A percentile compares a stretch with the other conserved stretches of the same genome.
Conservation (phyloP, 805 yeast species). For the Pichia cabralensis region DNA sequence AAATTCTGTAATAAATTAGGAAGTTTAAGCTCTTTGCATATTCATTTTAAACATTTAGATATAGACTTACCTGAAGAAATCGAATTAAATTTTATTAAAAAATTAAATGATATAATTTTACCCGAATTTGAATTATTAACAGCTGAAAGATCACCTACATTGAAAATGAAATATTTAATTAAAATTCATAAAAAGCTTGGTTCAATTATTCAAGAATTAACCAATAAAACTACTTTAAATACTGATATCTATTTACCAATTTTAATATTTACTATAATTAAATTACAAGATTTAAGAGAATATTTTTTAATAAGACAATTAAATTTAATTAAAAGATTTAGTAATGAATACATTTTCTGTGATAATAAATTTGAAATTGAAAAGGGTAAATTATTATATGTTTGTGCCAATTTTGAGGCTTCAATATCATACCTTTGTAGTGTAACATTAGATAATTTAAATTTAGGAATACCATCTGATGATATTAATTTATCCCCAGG, state of each 20-base stretch:
- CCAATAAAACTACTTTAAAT: constrained; percentile 14
- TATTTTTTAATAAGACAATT: constrained; percentile 24
- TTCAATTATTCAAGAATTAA: constrained; percentile 15
- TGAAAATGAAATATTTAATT: constrained; percentile 23
- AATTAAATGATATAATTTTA: constrained; percentile 17
- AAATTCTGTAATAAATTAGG: constrained; percentile 21
- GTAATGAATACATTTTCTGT: constrained; percentile 22
- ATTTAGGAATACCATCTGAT: constrained; percentile 13
- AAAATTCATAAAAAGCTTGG: constrained; percentile 23
- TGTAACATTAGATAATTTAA: constrained; percentile 24
- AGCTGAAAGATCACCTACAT: constrained; percentile 26
- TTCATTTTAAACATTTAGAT: constrained; percentile 21
- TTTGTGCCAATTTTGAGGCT: constrained; percentile 29
- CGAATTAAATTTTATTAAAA: constrained; percentile 17
- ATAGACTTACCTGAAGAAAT: constrained; percentile 18
- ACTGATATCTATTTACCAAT: constrained; percentile 28
- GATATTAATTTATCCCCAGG: constrained; percentile 6
- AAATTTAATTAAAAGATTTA: constrained; percentile 25
- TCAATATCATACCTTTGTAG: constrained; percentile 25
- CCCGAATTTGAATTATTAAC: constrained; percentile 25
- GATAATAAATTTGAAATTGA: constrained; percentile 18
- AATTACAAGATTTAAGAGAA: constrained; percentile 20
- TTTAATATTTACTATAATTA: constrained; percentile 25
- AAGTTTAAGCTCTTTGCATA: constrained; percentile 16
- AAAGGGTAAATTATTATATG: constrained; percentile 25